Percentiles rank a stretch among this genome's conserved stretches.
Conservation (phyloP, 2,329 filamentous ascomycete species). For the Talaromyces sp. region DNA sequence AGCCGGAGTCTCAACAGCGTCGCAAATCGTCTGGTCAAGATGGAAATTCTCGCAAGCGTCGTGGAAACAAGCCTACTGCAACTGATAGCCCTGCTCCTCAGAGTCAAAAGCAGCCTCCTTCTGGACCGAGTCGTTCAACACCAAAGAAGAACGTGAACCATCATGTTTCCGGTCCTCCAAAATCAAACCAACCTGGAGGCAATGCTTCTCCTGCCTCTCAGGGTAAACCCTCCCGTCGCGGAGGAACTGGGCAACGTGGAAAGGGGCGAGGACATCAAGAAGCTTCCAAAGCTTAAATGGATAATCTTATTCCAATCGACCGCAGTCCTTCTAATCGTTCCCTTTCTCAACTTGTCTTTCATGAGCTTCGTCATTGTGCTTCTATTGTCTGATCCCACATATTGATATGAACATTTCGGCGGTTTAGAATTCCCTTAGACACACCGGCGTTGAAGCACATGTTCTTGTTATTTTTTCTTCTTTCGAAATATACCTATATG, state of each 20-base stretch:
- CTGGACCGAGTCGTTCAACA: conserved; percentile 3
- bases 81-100: conserved; percentile 6
- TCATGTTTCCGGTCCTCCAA: conserved; percentile 13
- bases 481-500: not conserved
- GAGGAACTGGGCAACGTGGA: conserved; percentile 22
- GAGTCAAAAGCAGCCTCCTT: conserved; percentile 5
- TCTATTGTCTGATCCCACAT: not conserved
- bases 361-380: not conserved
- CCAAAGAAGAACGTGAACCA: conserved; percentile 18
- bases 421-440: not conserved
- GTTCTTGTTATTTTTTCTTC: no score
- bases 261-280: conserved; percentile 21
- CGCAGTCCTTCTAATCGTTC: not conserved
- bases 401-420: not conserved
- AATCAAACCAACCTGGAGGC: conserved; percentile 13
- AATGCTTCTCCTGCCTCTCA: conserved; percentile 7
- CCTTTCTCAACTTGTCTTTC: not conserved
- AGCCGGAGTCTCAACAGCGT: conserved; percentile 14
- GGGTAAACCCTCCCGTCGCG: conserved; percentile 25
- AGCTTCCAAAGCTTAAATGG: not conserved
- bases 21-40: conserved; percentile 12
- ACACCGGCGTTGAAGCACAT: not conserved
- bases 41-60: conserved; percentile 19
- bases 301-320: no score
- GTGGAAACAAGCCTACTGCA: conserved; percentile 17